phyloP scores from a whole-genome alignment of 768 basidiomycete genomes.

The Boletus reticulatus region DNA sequence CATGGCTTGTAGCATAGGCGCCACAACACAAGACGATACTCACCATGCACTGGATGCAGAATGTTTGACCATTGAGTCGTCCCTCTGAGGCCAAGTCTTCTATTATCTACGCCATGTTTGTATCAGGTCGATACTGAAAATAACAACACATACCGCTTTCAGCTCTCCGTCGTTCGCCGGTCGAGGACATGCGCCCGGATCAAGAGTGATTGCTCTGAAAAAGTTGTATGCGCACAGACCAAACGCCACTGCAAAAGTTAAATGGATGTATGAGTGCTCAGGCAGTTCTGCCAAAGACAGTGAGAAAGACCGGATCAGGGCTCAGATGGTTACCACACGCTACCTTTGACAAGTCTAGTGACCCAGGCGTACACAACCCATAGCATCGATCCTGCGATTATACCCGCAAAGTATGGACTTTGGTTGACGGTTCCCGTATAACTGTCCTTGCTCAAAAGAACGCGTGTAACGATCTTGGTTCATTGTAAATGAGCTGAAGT shows the following conservation, averaged over 20 bases:
- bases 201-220: conserved; percentile 83
- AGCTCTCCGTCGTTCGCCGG: conserved; percentile 82
- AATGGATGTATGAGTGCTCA: conserved; percentile 70
- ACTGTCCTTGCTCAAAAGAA: conserved; percentile 76
- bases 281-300: conserved; percentile 56
- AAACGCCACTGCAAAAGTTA: conserved; percentile 69
- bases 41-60: conserved; percentile 95
- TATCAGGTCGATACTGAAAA: neutral
- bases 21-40: conserved; percentile 15
- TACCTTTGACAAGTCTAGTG: conserved; percentile 71
- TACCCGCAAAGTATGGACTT: conserved; percentile 91
- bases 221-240: conserved; percentile 85
- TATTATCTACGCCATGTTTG: conserved; percentile 57
- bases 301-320: neutral
- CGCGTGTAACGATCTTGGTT: conserved; percentile 76
- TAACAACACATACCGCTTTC: conserved; percentile 61
- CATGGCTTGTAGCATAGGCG: neutral
- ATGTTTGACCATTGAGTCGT: conserved; percentile 90
- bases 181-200: conserved; percentile 85
- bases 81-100: conserved; percentile 89
- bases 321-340: conserved; percentile 18
- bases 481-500: conserved; percentile 8
- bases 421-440: conserved; percentile 82
- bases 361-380: conserved; percentile 89
- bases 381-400: conserved; percentile 80